Evolutionary conservation across 1,284 basidiomycete species (phyloP).

Genomic region (Microbotryum scabiosae): DNA sequence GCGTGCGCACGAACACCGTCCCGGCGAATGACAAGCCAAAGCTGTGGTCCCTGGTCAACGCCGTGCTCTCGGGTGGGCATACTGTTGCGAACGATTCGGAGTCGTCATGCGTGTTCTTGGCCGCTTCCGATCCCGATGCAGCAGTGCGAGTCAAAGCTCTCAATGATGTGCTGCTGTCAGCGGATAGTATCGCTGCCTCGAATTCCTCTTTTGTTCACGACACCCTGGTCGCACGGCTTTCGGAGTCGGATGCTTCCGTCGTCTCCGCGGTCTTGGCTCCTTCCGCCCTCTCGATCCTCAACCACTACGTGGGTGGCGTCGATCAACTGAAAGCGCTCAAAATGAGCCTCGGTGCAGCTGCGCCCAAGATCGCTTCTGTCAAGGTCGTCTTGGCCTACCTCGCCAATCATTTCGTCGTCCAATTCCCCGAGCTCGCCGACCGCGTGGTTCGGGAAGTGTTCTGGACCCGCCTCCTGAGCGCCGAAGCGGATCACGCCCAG

Average conservation of each 20-base stretch:
- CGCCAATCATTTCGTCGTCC: constrained; percentile 45
- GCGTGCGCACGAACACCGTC: neutral
- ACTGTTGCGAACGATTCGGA: neutral
- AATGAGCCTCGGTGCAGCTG: constrained; percentile 27
- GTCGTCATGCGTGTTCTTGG: constrained; percentile 34
- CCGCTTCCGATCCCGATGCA: constrained; percentile 41
- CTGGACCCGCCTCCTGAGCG: constrained; percentile 64
- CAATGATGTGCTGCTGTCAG: constrained; percentile 34
- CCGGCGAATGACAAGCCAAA: constrained; percentile 1
- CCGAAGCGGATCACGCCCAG: constrained; percentile 46
- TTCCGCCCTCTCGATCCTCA: constrained; percentile 34
- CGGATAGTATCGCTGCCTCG: constrained; percentile 2
- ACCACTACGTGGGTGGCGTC: constrained; percentile 8
- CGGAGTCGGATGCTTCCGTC: constrained; percentile 56
- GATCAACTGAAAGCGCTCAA: constrained; percentile 49
- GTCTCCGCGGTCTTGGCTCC: constrained; percentile 57
- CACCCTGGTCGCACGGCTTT: constrained; percentile 50
- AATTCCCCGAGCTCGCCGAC: constrained; percentile 40
- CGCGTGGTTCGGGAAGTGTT: constrained; percentile 54
- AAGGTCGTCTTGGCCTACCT: constrained; percentile 59
- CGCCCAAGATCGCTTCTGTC: constrained; percentile 35
- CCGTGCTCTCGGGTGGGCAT: constrained; percentile 17
- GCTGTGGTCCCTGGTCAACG: constrained; percentile 18
- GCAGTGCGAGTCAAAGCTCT: constrained; percentile 41
- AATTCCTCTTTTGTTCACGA: constrained; percentile 35